These are phyloP conservation scores for Lachnellula subtilissima DNA, from an alignment of 2,329 filamentous ascomycete genomes.

Conservation along the genomic window DNA sequence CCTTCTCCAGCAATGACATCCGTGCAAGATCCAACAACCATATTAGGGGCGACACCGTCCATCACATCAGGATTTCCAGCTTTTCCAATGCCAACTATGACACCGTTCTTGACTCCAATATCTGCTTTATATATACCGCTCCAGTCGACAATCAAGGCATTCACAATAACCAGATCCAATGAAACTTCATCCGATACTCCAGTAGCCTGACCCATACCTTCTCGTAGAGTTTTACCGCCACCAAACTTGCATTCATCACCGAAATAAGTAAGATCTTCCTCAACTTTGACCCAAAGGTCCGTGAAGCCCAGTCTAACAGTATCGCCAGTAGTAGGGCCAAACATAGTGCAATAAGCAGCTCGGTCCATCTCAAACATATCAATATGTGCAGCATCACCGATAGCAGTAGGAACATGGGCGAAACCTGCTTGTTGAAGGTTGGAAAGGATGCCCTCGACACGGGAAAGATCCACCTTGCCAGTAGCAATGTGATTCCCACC, in stretches of 20 bases:
- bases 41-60: constrained; percentile 72
- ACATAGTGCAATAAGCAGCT: constrained; percentile 79
- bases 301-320: constrained; percentile 76
- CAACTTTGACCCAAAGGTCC: constrained; percentile 85
- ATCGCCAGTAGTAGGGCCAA: constrained; percentile 87
- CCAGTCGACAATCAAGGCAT: constrained; percentile 87
- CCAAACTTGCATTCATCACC: constrained; percentile 96
- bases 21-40: constrained; percentile 83
- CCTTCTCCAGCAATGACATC: constrained; percentile 89
- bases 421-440: constrained; percentile 70
- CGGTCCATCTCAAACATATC: constrained; percentile 68
- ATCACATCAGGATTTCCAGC: constrained; percentile 97
- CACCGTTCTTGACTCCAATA: constrained; percentile 83
- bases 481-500: constrained; percentile 79
- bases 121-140: constrained; percentile 94
- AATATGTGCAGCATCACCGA: constrained; percentile 45
- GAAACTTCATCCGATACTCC: constrained; percentile 67
- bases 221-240: constrained; percentile 86
- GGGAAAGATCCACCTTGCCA: constrained; percentile 62
- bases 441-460: constrained; percentile 60
- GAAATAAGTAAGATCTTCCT: constrained; percentile 77
- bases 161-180: constrained; percentile 81
- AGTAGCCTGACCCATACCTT: constrained; percentile 92
- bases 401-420: constrained; percentile 66
- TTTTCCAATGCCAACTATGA: constrained; percentile 87